A percentile compares a stretch with the other conserved stretches of the same genome.
Conservation (phyloP, 306 rosid species). For the Rubus idaeus region DNA sequence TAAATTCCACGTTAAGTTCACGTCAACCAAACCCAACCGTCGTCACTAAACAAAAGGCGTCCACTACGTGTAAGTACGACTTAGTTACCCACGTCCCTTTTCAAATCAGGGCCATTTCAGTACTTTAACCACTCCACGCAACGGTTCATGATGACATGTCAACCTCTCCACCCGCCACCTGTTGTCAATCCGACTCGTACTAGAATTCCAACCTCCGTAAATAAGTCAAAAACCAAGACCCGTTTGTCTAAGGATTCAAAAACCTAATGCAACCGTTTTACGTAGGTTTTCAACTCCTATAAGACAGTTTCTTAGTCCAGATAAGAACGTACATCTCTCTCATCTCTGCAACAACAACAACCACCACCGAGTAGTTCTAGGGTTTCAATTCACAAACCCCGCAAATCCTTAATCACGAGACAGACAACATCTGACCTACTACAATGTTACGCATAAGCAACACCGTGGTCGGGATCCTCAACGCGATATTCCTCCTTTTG, state of each 20-base stretch:
- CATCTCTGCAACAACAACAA: not conserved
- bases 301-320: constrained; percentile 3
- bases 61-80: not conserved
- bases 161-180: not conserved
- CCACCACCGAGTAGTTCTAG: not conserved
- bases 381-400: not conserved
- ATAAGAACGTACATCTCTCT: not conserved
- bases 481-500: constrained; percentile 44
- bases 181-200: not conserved
- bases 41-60: constrained; percentile 5
- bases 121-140: not conserved
- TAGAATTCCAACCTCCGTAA: not conserved
- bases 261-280: constrained; percentile 1
- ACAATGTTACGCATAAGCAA: constrained; percentile 63
- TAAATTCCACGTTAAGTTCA: not conserved
- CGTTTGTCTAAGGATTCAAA: not conserved
- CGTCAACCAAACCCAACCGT: constrained; percentile 1
- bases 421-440: not conserved
- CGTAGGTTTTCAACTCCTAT: constrained; percentile 17
- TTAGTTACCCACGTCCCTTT: not conserved
- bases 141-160: not conserved
- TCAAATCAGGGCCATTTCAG: not conserved
- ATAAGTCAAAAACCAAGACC: not conserved
- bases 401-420: not conserved
- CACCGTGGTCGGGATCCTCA: constrained; percentile 53